A percentile compares a stretch with the other conserved stretches of the same genome.
These are phyloP conservation scores for Citropsis articulata DNA, from an alignment of 345 rosid genomes.

Conservation along the genomic window DNA sequence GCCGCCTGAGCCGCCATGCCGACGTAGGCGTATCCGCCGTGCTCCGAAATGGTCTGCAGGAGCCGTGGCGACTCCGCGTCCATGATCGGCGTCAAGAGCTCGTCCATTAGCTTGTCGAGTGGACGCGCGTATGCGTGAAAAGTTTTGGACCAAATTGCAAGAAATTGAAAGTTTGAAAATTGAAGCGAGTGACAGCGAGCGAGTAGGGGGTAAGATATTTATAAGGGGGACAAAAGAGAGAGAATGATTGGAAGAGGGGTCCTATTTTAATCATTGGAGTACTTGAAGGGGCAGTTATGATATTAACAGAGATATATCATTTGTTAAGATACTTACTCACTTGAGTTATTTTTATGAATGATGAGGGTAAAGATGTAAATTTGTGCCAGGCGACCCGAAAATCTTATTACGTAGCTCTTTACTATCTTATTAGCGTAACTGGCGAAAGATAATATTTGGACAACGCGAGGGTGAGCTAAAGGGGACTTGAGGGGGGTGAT, in stretches of 20 bases:
- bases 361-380: too few species aligned
- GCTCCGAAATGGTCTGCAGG: slow-evolving; percentile 60
- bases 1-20: slow-evolving; percentile 69
- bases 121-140: too few species aligned
- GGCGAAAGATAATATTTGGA: too few species aligned
- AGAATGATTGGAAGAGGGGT: neutral
- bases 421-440: too few species aligned
- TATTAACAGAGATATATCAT: slow-evolving; percentile 3
- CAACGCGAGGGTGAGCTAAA: too few species aligned
- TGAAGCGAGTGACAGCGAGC: neutral
- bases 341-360: too few species aligned
- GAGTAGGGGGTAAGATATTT: neutral
- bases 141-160: too few species aligned
- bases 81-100: slow-evolving; percentile 61
- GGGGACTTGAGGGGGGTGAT: too few species aligned
- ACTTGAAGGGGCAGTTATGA: neutral
- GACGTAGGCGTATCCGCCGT: slow-evolving; percentile 85
- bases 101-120: neutral
- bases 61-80: slow-evolving; percentile 59
- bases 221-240: neutral
- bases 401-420: too few species aligned
- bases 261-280: neutral
- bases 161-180: neutral
- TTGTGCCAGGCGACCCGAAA: too few species aligned
- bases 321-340: neutral